Conservation (phyloP, 257 asterid species). For the Asclepias syriaca region DNA sequence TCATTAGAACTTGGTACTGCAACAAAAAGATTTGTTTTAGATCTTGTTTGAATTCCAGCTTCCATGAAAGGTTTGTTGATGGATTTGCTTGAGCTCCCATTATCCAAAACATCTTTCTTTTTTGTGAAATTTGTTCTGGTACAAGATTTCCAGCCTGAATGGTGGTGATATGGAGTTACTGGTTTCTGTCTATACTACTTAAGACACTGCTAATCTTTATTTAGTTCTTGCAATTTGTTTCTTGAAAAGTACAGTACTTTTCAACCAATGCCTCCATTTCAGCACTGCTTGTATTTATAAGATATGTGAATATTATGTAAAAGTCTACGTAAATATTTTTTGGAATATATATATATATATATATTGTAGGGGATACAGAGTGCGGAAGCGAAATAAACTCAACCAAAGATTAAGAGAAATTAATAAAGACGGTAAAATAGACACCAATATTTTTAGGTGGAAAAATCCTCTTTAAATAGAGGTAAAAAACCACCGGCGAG, state of each 20-base stretch:
- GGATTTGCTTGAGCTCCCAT: neutral
- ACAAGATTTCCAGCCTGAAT: neutral
- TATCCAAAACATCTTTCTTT: neutral
- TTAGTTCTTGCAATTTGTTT: neutral
- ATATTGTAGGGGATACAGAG: too few relatives aligned
- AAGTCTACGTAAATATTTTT: too few relatives aligned
- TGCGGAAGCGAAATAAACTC: too few relatives aligned
- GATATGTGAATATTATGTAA: too few relatives aligned
- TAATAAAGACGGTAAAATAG: too few relatives aligned
- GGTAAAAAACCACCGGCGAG: too few relatives aligned
- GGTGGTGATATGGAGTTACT: neutral
- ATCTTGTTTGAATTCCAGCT: neutral
- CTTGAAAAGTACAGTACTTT: neutral
- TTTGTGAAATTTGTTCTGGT: neutral
- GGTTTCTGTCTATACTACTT: neutral
- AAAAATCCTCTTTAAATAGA: too few relatives aligned
- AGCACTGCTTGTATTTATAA: too few relatives aligned
- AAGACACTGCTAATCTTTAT: neutral
- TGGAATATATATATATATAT: too few relatives aligned
- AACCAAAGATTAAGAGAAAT: too few relatives aligned
- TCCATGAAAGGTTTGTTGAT: neutral
- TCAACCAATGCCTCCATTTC: too few relatives aligned
- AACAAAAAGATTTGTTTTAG: neutral
- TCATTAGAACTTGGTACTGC: neutral
- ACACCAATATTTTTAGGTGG: too few relatives aligned